Evolutionary conservation across 306 rosid species (phyloP).

Genomic region (Senna siamea): DNA sequence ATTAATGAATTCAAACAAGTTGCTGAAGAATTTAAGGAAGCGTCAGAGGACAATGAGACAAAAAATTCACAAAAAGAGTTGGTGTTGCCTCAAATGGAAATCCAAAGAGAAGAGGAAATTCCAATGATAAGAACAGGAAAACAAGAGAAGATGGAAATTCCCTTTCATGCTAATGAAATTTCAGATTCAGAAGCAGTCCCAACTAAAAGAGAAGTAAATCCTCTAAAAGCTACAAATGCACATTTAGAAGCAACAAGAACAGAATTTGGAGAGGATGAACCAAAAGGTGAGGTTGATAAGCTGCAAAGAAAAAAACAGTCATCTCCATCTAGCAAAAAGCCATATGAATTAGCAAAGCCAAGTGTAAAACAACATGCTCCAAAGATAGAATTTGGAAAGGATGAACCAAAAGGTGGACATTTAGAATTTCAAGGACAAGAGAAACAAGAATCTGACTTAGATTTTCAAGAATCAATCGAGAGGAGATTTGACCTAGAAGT

Average conservation of each 20-base stretch:
- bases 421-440: conserved; percentile 12
- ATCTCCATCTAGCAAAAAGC: conserved; percentile 11
- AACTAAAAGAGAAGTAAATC: conserved; percentile 7
- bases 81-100: not conserved
- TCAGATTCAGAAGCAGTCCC: not conserved
- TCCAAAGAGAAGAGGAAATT: conserved; percentile 31
- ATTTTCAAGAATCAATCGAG: conserved; percentile 30
- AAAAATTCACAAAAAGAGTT: conserved; percentile 21
- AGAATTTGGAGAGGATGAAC: not conserved
- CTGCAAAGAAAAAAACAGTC: not conserved
- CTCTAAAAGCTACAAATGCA: not conserved
- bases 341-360: not conserved
- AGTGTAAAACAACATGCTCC: not conserved
- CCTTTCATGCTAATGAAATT: not conserved
- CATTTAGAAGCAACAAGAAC: not conserved
- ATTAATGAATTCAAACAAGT: conserved; percentile 20
- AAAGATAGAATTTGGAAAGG: not conserved
- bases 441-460: conserved; percentile 13
- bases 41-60: not conserved
- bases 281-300: conserved; percentile 34
- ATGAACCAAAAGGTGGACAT: conserved; percentile 28
- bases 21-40: conserved; percentile 15
- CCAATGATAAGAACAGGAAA: conserved; percentile 3
- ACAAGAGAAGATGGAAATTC: conserved; percentile 16
- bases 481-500: conserved; percentile 22